Evolutionary conservation across 768 basidiomycete species (phyloP), one percentile per base, ranked within the genome.

Genomic region (Boletus reticuloceps): DNA sequence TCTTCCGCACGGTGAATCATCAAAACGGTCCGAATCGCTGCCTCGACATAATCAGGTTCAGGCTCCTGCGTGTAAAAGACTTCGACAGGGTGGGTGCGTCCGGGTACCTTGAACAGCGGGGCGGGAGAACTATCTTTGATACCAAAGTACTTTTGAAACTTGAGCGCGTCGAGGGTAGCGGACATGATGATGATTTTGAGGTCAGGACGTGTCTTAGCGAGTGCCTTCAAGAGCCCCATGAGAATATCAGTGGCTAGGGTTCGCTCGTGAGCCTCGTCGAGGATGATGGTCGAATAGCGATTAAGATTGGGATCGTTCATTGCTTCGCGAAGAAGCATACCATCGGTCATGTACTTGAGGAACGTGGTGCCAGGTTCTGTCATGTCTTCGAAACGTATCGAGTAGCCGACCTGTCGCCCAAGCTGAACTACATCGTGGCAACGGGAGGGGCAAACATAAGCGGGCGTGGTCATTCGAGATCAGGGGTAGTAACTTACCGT

Each of bases 321-420:
- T 5, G 94, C 94, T 75, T 97, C 94, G 19, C 94, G 86, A n/a
- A 96, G 83, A 52, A 93, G 85, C 94, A 98, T 97, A 82, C 96
- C 97, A 64, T 99, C 97, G 17, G 97, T 99, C 95, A 98, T 97
- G 77, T 99, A 98, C 70, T 97, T 98, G 59, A 99, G 79, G 74
- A 99, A 97, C 0, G 97, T 98, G 77, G 62, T 91, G 82, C 41
- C 96, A 89, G 91, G 94, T 89, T 71, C 71, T 13, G 69, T 71
- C 69, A 71, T 72, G 69, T 98, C 97, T 72, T 99, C 96, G 70
- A 98, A 99, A 69, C 96, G 92, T 65, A 98, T 98, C 5, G 92
- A 93, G 73, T 99, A 99, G 52, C 96, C 96, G 58, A 98, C 96
- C 59, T 98, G 88, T 64, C 91, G 87, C 32, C 96, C 96, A 2